Evolutionary conservation across 352 stramenopile genomes (phyloP), one percentile per base, ranked within the genome.

Genomic region (Globisporangium spiculum): DNA sequence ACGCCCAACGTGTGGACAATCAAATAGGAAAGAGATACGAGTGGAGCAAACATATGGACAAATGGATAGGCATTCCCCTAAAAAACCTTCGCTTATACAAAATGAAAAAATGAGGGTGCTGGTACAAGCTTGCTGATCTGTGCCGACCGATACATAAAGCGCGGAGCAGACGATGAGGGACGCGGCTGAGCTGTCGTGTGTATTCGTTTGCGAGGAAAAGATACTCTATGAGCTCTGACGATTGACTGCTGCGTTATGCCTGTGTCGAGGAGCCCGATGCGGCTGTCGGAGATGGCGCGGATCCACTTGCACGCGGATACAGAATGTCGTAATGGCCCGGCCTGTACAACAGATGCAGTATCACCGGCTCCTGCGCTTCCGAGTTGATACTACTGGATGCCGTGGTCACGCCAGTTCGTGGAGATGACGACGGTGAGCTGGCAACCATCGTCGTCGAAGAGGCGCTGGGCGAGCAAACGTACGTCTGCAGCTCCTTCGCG

Each of bases 251-350:
- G 26, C 30, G 32, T 27, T 48, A 62, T 24, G 56, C 56, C n/a
- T 62, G 22, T n/a, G 18, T 3, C 6, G 53, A 32, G 63, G 30
- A 60, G 34, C 26, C 22, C 22, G 10, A 53, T 18, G 27, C 41
- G 30, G 44, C 24, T 24, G 20, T 48, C 3, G 58, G 48, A 4
- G 60, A 48, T 30, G 60, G 18, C 16, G 41, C 53, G 16, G n/a
- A 62, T 24, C 32, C 54, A 27, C 12, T 50, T 41, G 72, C 52
- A 18, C 75, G 68, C 20, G 77, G 78, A 68, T 98, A 98, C 61
- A 98, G 77, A 60, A 98, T 96, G 75, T 98, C 96, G 81, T 98
- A 98, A 76, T 98, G 96, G 14, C 96, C 96, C 18, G 94, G 94
- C 64, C 96, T 89, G 83, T 98, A 98, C 27, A 98, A 75, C 61